Evolutionary conservation across 2,329 filamentous ascomycete species (phyloP).

Genomic region (Fusarium marasasianum): DNA sequence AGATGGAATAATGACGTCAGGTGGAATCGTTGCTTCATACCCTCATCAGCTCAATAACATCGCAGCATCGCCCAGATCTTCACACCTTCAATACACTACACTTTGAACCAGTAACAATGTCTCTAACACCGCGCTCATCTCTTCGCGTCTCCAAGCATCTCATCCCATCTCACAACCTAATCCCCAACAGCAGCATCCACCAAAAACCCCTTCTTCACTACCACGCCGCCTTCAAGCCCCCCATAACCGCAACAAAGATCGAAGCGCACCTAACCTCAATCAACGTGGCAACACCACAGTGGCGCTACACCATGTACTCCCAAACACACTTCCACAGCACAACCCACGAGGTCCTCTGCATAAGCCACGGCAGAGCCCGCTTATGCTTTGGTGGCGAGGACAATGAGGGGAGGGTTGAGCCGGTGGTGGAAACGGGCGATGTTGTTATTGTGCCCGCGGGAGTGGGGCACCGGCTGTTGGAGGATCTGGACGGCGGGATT

Average conservation of each 20-base stretch:
- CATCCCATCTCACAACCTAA: constrained; percentile 64
- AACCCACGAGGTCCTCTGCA: constrained; percentile 72
- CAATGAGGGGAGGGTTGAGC: constrained; percentile 66
- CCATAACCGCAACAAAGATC: constrained; percentile 58
- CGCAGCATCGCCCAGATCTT: fast-evolving
- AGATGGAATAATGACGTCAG: neutral
- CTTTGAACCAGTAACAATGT: neutral
- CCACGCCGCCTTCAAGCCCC: constrained; percentile 62
- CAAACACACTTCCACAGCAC: constrained; percentile 74
- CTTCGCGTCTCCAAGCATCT: constrained; percentile 66
- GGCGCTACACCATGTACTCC: constrained; percentile 75
- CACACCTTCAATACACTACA: neutral
- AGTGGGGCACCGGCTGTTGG: constrained; percentile 69
- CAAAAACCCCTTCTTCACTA: constrained; percentile 73
- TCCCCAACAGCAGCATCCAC: constrained; percentile 73
- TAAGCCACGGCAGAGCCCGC: constrained; percentile 65
- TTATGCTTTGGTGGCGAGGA: constrained; percentile 74
- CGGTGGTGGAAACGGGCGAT: constrained; percentile 66
- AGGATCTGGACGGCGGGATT: constrained; percentile 65
- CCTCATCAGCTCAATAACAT: fast-evolving
- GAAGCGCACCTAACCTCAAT: constrained; percentile 63
- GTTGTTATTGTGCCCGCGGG: constrained; percentile 73
- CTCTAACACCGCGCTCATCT: constrained; percentile 49
- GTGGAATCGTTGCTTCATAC: neutral
- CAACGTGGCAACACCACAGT: constrained; percentile 68